Base-by-base conservation (phyloP, 345 rosid genomes). In the Theobroma cacao region DNA sequence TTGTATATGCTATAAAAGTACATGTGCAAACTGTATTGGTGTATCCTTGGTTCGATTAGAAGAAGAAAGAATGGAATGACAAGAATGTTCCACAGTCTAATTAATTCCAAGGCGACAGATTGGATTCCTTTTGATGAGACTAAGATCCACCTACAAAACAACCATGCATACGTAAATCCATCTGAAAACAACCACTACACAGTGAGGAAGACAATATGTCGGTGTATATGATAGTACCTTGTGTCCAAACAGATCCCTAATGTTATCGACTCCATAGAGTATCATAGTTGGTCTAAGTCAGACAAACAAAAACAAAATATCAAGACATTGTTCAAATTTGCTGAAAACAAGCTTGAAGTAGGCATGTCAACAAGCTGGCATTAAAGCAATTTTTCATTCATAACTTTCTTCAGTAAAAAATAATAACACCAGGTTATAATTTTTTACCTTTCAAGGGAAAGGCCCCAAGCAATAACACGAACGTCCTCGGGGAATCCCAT, bases 401-500 rank as follows among this genome's bases (percentile, higher is more conserved):
- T n/a, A 62, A 12, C 38, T 45, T 30, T 60, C 2, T 28, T 62
- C 20, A 20, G 61, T 8, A 22, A 65, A 53, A 53, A 41, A 40
- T 43, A 33, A 67, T 24, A 41, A 53, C 56, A 33, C n/a, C 38
- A 15, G 13, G 40, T 14, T 14, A 30, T 26, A 70, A 20, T 10
- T 59, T 52, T 77, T 79, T 86, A 96, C 99, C 99, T 94, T 87
- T 94, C 99, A 45, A 96, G 98, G 24, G 97, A 94, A 75, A 96
- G 97, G 48, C 98, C 98, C 97, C 99, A 94, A 45, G 99, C 98
- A 70, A 94, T 91, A 30, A 94, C 97, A 26, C 87, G 86, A 43
- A 92, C 92, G 80, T 95, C 99, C 79, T 95, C 95, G 3, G 97
- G 94, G 48, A 95, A 86, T 77, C 98, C 99, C 99, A 95, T 94